Evolutionary conservation across 192 early-diverging fungal genomes (phyloP), one percentile per base, ranked within the genome.

Genomic region (Podila epicladia): DNA sequence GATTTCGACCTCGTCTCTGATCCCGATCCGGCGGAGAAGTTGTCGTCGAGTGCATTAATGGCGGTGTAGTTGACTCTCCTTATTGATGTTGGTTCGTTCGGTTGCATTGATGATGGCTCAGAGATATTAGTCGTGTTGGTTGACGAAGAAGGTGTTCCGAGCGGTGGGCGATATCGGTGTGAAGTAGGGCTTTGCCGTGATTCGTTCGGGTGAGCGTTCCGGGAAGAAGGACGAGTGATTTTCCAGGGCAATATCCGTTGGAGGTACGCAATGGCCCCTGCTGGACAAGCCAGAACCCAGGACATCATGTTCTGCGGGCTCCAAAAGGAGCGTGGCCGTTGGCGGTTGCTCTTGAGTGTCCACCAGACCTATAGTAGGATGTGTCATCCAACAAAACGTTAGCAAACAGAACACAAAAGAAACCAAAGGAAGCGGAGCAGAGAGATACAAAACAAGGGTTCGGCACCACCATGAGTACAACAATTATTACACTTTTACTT

Each of bases 11-110:
- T 58, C 31, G 64, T 22, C 51, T 79, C 75, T 49, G 75, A 79
- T 68, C 75, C 75, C 9, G 75, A 79, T 37, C 75, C 75, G 35
- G 75, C 75, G n/a, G 75, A 79, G 50, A 64, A 45, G 49, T 79
- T 70, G 45, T 69, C 72, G 65, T 79, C 75, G 28, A 79, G 59
- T 29, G 69, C 65, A 35, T 65, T 79, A 3, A 65, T 64, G 38
- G 65, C 29, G 26, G 41, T 35, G 48, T n/a, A 55, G 11, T 55
- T 24, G n/a, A 20, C 41, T 55, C 8, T 12, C n/a, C 53, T 55
- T 22, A 6, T 55, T 55, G 20, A 26, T 26, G 8, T 19, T 24
- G 17, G 53, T 17, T 22, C 53, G n/a, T 55, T 55, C 8, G 24
- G 53, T 55, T 26, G 53, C 8, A 22, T 26, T 55, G n/a, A 17